phyloP scores from a whole-genome alignment of 148 eudicot genomes.

The Drosera capensis region DNA sequence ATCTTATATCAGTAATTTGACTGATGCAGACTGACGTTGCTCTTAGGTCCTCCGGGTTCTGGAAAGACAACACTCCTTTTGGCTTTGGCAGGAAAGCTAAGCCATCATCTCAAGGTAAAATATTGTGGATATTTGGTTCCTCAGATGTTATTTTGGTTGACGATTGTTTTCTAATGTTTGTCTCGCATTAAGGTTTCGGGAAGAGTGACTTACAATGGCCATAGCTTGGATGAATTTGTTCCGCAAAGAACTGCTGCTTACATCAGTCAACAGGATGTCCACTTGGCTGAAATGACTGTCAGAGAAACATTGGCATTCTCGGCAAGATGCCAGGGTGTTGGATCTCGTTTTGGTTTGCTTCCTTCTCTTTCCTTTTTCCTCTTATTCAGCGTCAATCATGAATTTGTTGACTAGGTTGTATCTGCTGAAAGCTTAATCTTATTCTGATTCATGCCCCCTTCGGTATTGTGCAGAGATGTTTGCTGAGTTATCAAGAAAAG shows the following conservation, averaged over 20 bases:
- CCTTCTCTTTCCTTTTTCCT: background rate
- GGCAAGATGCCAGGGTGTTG: background rate
- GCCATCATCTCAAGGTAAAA: background rate
- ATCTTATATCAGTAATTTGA: too few relatives aligned
- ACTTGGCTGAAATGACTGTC: background rate
- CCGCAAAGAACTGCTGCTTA: constrained; percentile 1
- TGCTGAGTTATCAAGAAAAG: constrained; percentile 18
- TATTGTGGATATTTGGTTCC: background rate
- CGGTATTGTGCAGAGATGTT: constrained; percentile 13
- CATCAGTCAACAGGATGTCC: background rate
- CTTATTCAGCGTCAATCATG: too few relatives aligned
- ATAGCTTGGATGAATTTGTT: background rate
- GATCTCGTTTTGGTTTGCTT: background rate
- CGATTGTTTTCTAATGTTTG: background rate
- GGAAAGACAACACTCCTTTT: background rate
- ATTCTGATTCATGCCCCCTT: background rate
- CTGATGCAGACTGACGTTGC: background rate
- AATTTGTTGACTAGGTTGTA: too few relatives aligned
- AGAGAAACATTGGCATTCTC: constrained; percentile 1
- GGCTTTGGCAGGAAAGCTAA: background rate
- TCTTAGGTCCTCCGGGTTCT: background rate
- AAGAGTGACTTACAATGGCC: constrained; percentile 3
- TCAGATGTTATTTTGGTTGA: background rate
- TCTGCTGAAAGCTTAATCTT: too few relatives aligned
- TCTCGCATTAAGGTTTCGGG: background rate